phyloP scores from a whole-genome alignment of 306 rosid genomes.

The Inga laurina region DNA sequence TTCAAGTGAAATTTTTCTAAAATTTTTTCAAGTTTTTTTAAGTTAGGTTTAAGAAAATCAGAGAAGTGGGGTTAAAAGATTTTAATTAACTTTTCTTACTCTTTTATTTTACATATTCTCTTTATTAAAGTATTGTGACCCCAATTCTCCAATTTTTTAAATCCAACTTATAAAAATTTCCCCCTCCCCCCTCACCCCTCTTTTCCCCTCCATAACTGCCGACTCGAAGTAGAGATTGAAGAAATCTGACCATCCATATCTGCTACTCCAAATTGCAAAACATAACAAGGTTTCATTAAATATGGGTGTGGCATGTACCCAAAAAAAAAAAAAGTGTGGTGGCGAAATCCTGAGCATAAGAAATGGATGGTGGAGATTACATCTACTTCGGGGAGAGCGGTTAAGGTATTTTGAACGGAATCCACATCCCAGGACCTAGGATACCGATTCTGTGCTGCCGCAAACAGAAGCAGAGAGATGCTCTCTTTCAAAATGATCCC shows the following conservation, averaged over 20 bases:
- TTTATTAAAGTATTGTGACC: too few relatives aligned
- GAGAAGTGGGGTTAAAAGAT: too few relatives aligned
- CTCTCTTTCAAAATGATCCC: not conserved
- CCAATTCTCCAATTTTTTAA: too few relatives aligned
- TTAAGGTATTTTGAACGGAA: not conserved
- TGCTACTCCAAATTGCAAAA: not conserved
- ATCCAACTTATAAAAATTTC: too few relatives aligned
- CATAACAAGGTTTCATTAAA: not conserved
- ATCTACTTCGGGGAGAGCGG: not conserved
- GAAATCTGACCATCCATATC: not conserved
- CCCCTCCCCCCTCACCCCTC: too few relatives aligned
- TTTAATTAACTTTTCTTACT: too few relatives aligned
- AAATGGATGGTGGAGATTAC: not conserved
- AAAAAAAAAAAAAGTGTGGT: not conserved
- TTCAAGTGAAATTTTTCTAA: too few relatives aligned
- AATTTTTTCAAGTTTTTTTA: too few relatives aligned
- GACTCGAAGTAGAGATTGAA: not conserved
- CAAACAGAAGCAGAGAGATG: not conserved
- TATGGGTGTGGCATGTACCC: not conserved
- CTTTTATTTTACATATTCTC: too few relatives aligned
- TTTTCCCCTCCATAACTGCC: rapidly evolving
- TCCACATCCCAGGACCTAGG: not conserved
- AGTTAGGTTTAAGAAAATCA: too few relatives aligned
- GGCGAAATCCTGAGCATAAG: not conserved
- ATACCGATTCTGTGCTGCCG: not conserved